Evolutionary conservation across 2,329 filamentous ascomycete genomes (phyloP), one percentile per base, ranked within the genome.

Genomic region (Chaetomiaceae sp.): DNA sequence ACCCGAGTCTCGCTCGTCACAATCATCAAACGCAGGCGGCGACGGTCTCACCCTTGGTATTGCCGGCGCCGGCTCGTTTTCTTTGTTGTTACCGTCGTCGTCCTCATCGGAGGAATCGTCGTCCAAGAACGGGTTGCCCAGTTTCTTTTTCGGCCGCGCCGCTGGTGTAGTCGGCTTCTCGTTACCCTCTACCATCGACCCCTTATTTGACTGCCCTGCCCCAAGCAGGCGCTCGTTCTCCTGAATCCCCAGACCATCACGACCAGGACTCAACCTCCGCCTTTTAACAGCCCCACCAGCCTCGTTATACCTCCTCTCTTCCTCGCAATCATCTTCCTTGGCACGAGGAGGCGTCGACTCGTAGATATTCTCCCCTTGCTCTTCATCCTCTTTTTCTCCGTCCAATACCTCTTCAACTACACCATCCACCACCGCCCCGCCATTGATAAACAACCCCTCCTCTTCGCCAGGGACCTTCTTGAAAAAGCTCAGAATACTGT

Each of bases 401-500:
- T 45, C 29, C 34, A 31, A 47, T 25, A 22, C 46, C 17, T 11
- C 34, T 36, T 46, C 17, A n/a, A 50, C 19, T 40, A 4, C 49
- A 22, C 19, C 51, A 7, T 19, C 34, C 9, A 9, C 17, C 33
- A 17, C 17, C 29, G 8, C 22, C 17, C 23, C 22, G 3, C 23
- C 43, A 53, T 46, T 17, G 0, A 76, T 68, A 59, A 88, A 87
- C 9, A 87, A 75, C 19, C 75, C 73, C 52, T 83, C 73, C 57
- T 85, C 77, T 53, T 78, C 72, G 48, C 15, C 42, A 1, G 44
- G 38, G 8, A 81, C 75, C 64, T 89, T 90, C 64, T 87, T 84
- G 66, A 91, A 91, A 68, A 89, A 91, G 58, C 71, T 89, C 14
- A 89, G 70, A 29, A 90, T 89, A 58, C 84, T 89, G 6, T 76